These are phyloP conservation scores for Silene coronaria DNA, from an alignment of 179 eudicot species.

Conservation along the genomic window DNA sequence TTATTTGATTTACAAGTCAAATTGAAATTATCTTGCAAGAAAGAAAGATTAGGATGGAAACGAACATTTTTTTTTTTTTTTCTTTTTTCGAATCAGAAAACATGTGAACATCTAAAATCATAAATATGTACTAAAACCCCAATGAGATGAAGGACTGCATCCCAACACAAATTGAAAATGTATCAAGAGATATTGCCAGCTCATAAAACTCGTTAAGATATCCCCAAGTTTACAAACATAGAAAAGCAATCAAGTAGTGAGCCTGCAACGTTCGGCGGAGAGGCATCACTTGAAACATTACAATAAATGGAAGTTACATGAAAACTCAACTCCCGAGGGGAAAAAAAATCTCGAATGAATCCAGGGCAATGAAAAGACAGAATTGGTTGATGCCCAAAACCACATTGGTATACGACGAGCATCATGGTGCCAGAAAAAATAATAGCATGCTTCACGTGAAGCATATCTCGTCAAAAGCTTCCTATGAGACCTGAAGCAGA, in stretches of 20 bases:
- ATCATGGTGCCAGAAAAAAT: slow-evolving; percentile 2
- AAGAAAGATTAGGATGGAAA: too few species aligned
- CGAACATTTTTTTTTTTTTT: too few species aligned
- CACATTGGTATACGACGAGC: background rate
- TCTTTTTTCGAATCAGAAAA: too few species aligned
- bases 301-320: background rate
- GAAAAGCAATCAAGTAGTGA: background rate
- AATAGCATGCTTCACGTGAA: background rate
- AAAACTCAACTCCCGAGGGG: background rate
- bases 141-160: too few species aligned
- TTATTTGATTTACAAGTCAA: too few species aligned
- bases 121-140: too few species aligned
- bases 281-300: background rate
- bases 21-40: too few species aligned
- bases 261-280: background rate
- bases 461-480: slow-evolving; percentile 10
- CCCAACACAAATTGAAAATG: background rate
- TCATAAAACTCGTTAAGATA: background rate
- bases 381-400: slow-evolving; percentile 12
- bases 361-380: background rate
- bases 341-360: background rate
- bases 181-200: background rate
- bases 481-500: background rate
- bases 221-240: background rate
- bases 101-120: too few species aligned